A percentile compares a stretch with the other conserved stretches of the same genome.
These are phyloP conservation scores for Ogataea pini DNA, from an alignment of 805 yeast species.

Conservation along the genomic window DNA sequence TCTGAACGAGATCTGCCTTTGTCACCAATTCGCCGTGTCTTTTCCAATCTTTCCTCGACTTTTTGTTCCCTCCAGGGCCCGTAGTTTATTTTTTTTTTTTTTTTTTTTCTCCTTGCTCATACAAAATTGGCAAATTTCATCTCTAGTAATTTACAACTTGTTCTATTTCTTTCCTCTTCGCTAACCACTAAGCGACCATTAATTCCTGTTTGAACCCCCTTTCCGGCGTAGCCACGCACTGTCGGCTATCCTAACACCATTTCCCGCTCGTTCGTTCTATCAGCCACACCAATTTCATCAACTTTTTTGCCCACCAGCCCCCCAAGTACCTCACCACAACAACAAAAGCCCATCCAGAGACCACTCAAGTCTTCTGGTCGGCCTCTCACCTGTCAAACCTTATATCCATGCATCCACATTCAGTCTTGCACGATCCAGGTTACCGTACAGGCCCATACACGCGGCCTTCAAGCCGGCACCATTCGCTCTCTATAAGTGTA, in stretches of 20 bases:
- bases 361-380: neutral
- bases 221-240: neutral
- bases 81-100: neutral
- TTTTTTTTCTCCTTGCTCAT: conserved; percentile 1
- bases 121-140: neutral
- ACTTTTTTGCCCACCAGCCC: neutral
- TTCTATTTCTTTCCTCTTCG: neutral
- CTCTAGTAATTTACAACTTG: neutral
- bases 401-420: conserved; percentile 1
- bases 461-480: conserved; percentile 4
- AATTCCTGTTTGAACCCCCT: neutral
- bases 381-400: neutral
- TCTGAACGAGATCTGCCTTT: neutral
- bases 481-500: conserved; percentile 1
- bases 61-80: conserved; percentile 2
- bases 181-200: neutral
- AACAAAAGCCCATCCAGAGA: neutral
- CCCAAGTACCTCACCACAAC: neutral
- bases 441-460: conserved; percentile 2
- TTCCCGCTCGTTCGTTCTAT: neutral
- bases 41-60: neutral
- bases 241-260: neutral
- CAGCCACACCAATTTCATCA: no score
- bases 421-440: conserved; percentile 5
- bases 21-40: neutral